Conservation (phyloP, 768 basidiomycete species). For the Leucocoprinus birnbaumii region DNA sequence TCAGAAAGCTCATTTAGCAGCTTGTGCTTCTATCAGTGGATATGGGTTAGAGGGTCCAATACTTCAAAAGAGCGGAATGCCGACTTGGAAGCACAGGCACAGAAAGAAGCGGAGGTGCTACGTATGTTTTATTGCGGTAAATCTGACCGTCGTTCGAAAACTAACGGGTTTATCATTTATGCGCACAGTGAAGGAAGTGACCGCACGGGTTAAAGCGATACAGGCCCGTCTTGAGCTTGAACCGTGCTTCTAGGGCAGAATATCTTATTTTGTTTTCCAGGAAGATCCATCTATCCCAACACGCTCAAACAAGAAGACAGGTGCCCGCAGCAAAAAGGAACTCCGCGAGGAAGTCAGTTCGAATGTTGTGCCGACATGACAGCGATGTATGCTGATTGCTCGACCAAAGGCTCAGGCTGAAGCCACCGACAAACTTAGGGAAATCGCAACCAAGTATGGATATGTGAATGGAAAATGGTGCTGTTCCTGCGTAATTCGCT, state of each 20-base stretch:
- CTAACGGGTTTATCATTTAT: too few relatives aligned
- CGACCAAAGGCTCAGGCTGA: constrained; percentile 51
- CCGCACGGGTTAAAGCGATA: constrained; percentile 56
- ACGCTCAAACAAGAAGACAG: constrained; percentile 70
- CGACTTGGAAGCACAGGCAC: constrained; percentile 29
- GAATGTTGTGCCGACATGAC: background rate
- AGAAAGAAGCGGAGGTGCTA: constrained; percentile 40
- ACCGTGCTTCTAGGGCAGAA: too few relatives aligned
- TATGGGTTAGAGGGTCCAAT: constrained; percentile 48
- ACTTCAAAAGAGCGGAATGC: constrained; percentile 19
- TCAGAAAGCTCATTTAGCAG: background rate
- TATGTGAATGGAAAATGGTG: constrained; percentile 71
- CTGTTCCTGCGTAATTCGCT: background rate
- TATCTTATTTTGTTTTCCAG: constrained; percentile 27
- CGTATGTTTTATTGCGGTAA: constrained; percentile 31
- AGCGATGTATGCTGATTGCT: background rate
- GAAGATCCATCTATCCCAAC: constrained; percentile 64
- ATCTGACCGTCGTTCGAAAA: too few relatives aligned
- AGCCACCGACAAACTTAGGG: constrained; percentile 54
- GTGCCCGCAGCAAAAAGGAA: constrained; percentile 73
- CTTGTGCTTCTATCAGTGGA: constrained; percentile 45
- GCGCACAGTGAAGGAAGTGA: constrained; percentile 51
- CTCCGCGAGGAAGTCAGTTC: constrained; percentile 58
- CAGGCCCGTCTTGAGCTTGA: constrained; percentile 36
- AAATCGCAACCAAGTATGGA: constrained; percentile 52